Evolutionary conservation across 2,329 filamentous ascomycete genomes (phyloP).

Genomic region (Penicillium janthinellum): DNA sequence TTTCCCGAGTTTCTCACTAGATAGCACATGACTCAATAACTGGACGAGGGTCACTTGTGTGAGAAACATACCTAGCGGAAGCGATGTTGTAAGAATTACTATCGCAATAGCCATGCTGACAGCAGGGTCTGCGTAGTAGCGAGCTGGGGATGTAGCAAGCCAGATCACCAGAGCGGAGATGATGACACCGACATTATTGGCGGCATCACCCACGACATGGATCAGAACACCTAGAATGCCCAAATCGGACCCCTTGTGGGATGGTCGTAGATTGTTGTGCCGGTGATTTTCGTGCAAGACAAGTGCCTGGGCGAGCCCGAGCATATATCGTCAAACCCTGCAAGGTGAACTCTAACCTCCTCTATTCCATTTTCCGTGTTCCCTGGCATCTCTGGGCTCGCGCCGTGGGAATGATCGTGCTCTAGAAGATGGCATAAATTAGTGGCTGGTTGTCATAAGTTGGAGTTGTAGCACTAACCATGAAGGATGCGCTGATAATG

Average conservation of each 20-base stretch:
- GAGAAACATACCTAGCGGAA: not conserved
- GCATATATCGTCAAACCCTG: not conserved
- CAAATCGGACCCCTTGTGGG: not conserved
- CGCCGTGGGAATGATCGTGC: not conserved
- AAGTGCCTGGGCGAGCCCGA: not conserved
- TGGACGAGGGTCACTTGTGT: not conserved
- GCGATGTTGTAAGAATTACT: constrained; percentile 1
- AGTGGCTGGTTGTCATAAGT: not conserved
- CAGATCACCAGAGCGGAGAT: constrained; percentile 67
- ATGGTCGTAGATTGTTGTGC: not conserved
- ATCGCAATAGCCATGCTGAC: constrained; percentile 6
- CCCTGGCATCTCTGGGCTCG: not conserved
- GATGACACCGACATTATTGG: constrained; percentile 76
- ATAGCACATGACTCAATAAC: not conserved
- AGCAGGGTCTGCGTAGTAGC: constrained; percentile 4
- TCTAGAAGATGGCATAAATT: not conserved
- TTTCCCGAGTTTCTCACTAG: not conserved
- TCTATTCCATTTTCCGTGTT: not conserved
- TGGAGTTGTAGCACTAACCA: not conserved
- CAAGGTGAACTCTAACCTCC: not conserved
- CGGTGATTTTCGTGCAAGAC: not conserved
- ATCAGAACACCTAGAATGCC: constrained; percentile 66
- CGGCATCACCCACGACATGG: constrained; percentile 69
- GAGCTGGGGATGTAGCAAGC: constrained; percentile 45
- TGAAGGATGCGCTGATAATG: not conserved